Conservation (phyloP, 202 grass and related monocot species). For the Bolboschoenoplectus hybrid region DNA sequence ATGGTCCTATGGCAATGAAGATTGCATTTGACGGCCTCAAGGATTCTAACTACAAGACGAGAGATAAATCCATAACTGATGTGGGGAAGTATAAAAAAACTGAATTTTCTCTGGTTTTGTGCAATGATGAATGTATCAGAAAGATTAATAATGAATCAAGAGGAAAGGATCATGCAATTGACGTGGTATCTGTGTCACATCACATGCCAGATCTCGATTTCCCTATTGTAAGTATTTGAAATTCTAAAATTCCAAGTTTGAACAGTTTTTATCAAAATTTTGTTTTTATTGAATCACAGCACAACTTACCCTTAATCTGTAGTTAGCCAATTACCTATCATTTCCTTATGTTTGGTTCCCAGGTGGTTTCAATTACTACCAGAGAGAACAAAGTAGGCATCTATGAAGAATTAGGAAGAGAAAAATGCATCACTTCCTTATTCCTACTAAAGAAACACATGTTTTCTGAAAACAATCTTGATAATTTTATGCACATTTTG, state of each 20-base stretch:
- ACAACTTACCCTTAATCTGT: neutral
- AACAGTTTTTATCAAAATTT: neutral
- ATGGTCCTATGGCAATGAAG: conserved; percentile 93
- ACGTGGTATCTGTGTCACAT: conserved; percentile 78
- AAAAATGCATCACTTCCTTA: conserved; percentile 1
- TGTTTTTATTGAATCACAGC: conserved; percentile 5
- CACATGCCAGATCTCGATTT: conserved; percentile 67
- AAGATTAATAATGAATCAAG: conserved; percentile 78
- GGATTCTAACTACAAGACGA: conserved; percentile 75
- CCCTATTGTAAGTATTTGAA: conserved; percentile 68
- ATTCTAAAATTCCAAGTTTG: conserved; percentile 12
- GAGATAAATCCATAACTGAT: conserved; percentile 71
- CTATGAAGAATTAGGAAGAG: neutral
- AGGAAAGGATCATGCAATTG: conserved; percentile 58
- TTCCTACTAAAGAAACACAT: neutral
- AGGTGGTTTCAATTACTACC: neutral
- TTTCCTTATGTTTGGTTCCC: neutral
- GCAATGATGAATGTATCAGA: conserved; percentile 73
- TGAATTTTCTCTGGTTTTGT: conserved; percentile 76
- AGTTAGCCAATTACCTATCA: neutral
- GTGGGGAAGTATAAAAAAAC: conserved; percentile 79
- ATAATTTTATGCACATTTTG: neutral
- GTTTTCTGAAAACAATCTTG: neutral
- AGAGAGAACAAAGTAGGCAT: conserved; percentile 1
- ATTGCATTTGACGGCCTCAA: conserved; percentile 84